phyloP scores from a whole-genome alignment of 805 yeast genomes.

The Wickerhamiella kazuoi region DNA sequence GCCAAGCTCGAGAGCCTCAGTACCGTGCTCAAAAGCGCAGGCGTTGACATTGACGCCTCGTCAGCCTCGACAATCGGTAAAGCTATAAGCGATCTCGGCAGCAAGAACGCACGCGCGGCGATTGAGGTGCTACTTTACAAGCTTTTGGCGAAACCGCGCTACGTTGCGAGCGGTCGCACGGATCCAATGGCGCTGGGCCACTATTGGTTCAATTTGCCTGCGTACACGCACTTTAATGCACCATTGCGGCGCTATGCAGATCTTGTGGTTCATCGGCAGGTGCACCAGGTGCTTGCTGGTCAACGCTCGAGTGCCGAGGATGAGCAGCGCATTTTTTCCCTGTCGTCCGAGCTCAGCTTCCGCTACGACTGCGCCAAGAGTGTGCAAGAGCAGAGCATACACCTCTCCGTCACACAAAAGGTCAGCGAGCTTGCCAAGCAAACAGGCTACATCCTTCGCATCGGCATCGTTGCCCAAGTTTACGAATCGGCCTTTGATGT shows the following conservation, averaged over 20 bases:
- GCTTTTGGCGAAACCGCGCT: conserved; percentile 70
- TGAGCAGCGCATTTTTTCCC: conserved; percentile 11
- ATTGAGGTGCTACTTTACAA: conserved; percentile 66
- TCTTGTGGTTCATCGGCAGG: conserved; percentile 78
- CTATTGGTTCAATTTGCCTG: conserved; percentile 63
- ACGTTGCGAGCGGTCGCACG: conserved; percentile 72
- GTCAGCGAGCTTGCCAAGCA: conserved; percentile 54
- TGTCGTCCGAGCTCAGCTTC: conserved; percentile 86
- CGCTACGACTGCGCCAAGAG: conserved; percentile 84
- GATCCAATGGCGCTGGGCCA: conserved; percentile 66
- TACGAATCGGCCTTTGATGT: conserved; percentile 94
- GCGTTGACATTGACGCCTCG: conserved; percentile 50
- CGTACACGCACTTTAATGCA: conserved; percentile 85
- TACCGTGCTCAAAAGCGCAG: conserved; percentile 39
- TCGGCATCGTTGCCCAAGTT: conserved; percentile 80
- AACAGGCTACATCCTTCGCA: conserved; percentile 56
- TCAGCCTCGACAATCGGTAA: conserved; percentile 53
- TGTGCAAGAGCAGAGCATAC: conserved; percentile 92
- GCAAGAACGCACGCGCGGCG: conserved; percentile 46
- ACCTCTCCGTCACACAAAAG: conserved; percentile 54
- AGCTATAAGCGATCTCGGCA: conserved; percentile 47
- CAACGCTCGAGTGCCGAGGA: neutral
- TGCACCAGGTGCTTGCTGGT: conserved; percentile 42
- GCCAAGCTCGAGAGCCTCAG: conserved; percentile 67
- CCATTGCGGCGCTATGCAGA: conserved; percentile 89